These are phyloP conservation scores for Clonostachys rhizophaga DNA, from an alignment of 2,329 filamentous ascomycete species.

Conservation along the genomic window DNA sequence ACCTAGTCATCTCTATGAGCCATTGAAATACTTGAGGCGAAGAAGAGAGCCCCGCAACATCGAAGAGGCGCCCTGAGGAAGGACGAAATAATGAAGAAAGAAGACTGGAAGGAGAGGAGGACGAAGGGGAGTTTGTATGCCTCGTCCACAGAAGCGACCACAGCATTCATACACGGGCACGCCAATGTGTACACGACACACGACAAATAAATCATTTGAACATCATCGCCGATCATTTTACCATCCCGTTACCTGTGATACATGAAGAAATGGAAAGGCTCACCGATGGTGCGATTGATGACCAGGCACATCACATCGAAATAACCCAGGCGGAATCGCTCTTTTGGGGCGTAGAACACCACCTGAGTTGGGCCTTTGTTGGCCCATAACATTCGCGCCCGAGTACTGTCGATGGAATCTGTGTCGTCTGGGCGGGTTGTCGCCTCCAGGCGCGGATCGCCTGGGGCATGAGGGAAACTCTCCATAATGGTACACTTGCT, in stretches of 20 bases:
- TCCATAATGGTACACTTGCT: too few species aligned
- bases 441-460: too few species aligned
- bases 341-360: constrained; percentile 22
- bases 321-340: constrained; percentile 25
- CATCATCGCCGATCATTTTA: neutral
- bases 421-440: too few species aligned
- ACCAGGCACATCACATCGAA: constrained; percentile 27
- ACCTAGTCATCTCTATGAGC: constrained; percentile 10
- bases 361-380: constrained; percentile 17
- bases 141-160: neutral
- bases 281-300: constrained; percentile 29
- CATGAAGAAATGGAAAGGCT: constrained; percentile 6
- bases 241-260: neutral
- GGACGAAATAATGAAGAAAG: neutral
- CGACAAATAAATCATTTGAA: neutral
- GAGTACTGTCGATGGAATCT: neutral
- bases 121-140: neutral
- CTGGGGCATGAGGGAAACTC: too few species aligned
- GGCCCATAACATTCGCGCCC: neutral
- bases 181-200: neutral
- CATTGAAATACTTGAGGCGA: too few species aligned
- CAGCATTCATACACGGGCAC: neutral
- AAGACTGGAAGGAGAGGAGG: neutral
- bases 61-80: too few species aligned
- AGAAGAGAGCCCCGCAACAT: too few species aligned